Conservation (phyloP, 331 rosid genomes). For the Phaseolus coccineus region DNA sequence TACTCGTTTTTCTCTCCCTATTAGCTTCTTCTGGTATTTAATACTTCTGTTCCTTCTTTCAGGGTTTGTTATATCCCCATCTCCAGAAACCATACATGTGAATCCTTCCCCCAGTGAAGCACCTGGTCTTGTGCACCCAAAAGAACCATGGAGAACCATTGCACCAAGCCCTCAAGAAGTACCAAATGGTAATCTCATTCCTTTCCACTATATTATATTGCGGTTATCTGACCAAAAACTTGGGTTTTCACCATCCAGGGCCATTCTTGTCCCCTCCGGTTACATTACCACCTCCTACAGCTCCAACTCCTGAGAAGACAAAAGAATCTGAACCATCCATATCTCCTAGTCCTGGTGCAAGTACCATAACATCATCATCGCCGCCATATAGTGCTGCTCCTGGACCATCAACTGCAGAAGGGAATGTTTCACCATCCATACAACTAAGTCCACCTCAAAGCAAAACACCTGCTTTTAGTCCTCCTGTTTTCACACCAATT, state of each 20-base stretch:
- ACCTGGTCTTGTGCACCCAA: constrained; percentile 44
- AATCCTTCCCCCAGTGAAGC: constrained; percentile 54
- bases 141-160: constrained; percentile 47
- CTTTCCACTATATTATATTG: constrained; percentile 17
- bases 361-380: constrained; percentile 32
- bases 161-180: constrained; percentile 56
- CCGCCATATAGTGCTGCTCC: constrained; percentile 48
- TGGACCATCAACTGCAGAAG: constrained; percentile 46
- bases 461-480: constrained; percentile 49
- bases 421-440: constrained; percentile 41
- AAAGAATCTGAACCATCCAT: constrained; percentile 52
- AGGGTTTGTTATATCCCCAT: constrained; percentile 62
- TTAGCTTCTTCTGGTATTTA: constrained; percentile 45
- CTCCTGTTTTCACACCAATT: constrained; percentile 57
- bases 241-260: constrained; percentile 57
- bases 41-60: constrained; percentile 41
- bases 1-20: background rate
- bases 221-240: constrained; percentile 38
- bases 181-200: constrained; percentile 57
- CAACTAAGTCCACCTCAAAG: constrained; percentile 58
- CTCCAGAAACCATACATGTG: constrained; percentile 51
- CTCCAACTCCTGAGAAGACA: constrained; percentile 51
- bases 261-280: constrained; percentile 55
- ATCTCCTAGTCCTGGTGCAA: constrained; percentile 56
- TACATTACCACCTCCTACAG: constrained; percentile 55